Base-by-base conservation (phyloP, 768 basidiomycete genomes). In the Tricholoma matsutake region DNA sequence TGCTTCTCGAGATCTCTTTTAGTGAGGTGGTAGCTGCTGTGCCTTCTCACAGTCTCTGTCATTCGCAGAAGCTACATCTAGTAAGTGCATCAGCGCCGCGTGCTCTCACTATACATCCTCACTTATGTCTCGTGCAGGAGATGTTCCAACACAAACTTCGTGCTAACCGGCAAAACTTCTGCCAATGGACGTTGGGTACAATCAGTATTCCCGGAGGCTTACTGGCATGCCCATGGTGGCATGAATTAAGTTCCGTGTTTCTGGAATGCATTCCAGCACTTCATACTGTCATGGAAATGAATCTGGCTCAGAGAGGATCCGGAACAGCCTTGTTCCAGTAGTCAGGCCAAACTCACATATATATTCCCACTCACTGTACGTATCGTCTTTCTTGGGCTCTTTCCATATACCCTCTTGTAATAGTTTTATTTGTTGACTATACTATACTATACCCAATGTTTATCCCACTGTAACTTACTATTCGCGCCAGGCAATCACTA, bases 1-100 rank as follows among this genome's bases (percentile, higher is more conserved):
- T 22, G 11, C 54, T 58, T 11, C 63, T 75, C 18, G 67, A 68
- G 16, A 62, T 75, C 39, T 31, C 45, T 16, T 74, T 74, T 45
- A 29, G 56, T 2, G 69, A 71, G n/a, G 59, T 73, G 3, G 34
- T 53, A 3, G 43, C 64, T 31, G 57, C 52, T 9, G 61, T 51
- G 3, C 54, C 45, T 54, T 20, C 29, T 20, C 53, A 61, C 3
- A 14, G 25, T 49, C 56, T 41, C 11, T 52, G 20, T 16, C 54
- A 58, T 57, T 14, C 54, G 18, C 34, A 2, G 28, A 28, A 47
- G 35, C 58, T 58, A 16, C 43, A 64, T 39, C 51, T 66, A 32
- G 67, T 68, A 56, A 53, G 65, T 61, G 6, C 11, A 25, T n/a
- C 5, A 32, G 18, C 28, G 1, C 32, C 20, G 22, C 22, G 22